Evolutionary conservation across 768 basidiomycete genomes (phyloP).

Genomic region (Lactarius hengduanensis): DNA sequence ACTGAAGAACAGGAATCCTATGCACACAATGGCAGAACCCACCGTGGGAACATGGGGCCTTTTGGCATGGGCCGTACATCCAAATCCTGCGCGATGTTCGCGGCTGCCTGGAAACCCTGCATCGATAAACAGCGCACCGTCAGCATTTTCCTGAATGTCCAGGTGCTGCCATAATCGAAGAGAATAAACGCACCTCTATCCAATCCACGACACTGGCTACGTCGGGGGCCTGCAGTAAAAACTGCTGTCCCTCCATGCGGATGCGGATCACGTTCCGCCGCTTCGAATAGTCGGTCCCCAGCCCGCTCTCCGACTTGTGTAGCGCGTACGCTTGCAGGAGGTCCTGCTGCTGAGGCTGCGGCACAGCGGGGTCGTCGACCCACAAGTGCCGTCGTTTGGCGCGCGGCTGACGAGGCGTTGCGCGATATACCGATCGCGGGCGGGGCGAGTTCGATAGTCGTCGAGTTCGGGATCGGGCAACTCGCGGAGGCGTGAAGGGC

Average conservation of each 20-base stretch:
- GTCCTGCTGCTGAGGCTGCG: constrained; percentile 49
- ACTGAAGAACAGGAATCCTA: neutral
- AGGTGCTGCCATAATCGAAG: constrained; percentile 1
- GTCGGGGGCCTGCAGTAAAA: constrained; percentile 85
- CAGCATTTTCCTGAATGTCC: neutral
- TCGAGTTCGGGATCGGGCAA: neutral
- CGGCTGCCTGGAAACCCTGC: constrained; percentile 88
- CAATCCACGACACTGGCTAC: constrained; percentile 86
- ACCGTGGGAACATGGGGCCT: constrained; percentile 84
- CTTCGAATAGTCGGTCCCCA: constrained; percentile 94
- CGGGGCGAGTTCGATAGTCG: neutral
- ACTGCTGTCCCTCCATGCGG: constrained; percentile 93
- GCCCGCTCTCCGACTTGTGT: constrained; percentile 88
- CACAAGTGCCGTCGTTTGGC: constrained; percentile 20
- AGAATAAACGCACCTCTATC: constrained; percentile 73
- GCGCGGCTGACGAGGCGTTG: constrained; percentile 4
- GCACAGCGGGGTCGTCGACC: constrained; percentile 30
- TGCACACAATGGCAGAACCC: constrained; percentile 32
- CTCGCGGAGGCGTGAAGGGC: neutral
- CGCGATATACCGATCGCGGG: neutral
- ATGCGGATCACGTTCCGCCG: constrained; percentile 92
- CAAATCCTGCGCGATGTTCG: constrained; percentile 88
- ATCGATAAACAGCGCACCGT: constrained; percentile 6
- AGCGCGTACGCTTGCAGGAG: constrained; percentile 74
- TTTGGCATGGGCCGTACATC: constrained; percentile 92